Percentiles rank a stretch among this genome's conserved stretches.
phyloP scores from a whole-genome alignment of 2,329 filamentous ascomycete genomes.

The Epichloe sibirici region DNA sequence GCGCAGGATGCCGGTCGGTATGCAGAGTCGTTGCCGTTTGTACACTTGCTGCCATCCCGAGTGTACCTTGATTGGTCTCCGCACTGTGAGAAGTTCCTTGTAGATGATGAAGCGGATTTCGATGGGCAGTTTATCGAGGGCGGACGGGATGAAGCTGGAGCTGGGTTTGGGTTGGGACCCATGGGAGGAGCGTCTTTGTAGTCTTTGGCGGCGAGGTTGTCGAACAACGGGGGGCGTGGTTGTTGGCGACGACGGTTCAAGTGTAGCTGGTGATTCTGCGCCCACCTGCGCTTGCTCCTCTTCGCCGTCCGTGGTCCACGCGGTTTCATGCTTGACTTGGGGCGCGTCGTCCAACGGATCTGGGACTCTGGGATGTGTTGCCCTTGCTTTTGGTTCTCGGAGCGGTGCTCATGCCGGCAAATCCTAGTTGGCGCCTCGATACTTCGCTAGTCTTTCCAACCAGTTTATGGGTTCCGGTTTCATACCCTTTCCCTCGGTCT shows the following conservation, averaged over 20 bases:
- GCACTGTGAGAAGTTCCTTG: constrained; percentile 18
- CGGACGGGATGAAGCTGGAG: neutral
- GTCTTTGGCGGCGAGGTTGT: neutral
- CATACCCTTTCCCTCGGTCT: neutral
- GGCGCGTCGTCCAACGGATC: neutral
- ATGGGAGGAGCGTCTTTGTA: no score
- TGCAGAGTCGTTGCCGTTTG: constrained; percentile 14
- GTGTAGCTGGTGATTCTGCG: neutral
- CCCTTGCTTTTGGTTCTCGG: neutral
- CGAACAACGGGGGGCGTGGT: neutral
- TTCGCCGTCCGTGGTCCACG: neutral
- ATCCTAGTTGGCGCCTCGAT: neutral
- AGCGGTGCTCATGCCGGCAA: neutral
- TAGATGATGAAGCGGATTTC: constrained; percentile 22
- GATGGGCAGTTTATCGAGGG: constrained; percentile 11
- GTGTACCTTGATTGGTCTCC: constrained; percentile 21
- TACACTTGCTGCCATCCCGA: constrained; percentile 22
- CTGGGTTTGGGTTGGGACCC: neutral
- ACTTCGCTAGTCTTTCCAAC: neutral
- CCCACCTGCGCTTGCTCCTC: neutral
- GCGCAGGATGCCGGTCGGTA: constrained; percentile 26
- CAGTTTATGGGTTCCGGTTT: neutral
- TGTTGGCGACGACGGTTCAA: neutral
- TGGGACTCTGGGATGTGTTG: neutral
- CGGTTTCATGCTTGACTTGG: neutral